phyloP scores from a whole-genome alignment of 2,329 filamentous ascomycete species.

The Calycina herbarum region DNA sequence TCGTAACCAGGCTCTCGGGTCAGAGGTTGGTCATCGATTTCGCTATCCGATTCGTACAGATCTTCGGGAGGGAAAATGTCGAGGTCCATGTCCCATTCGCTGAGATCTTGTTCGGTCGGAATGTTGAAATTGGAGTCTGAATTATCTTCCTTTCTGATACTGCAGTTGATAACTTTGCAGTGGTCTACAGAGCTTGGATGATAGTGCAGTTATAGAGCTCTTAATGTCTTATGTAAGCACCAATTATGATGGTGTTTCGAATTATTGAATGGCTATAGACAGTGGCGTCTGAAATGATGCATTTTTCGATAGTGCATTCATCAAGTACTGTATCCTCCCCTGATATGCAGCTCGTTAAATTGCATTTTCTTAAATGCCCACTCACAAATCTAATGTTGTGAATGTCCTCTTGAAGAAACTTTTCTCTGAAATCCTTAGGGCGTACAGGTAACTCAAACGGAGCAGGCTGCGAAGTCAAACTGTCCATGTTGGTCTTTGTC shows the following conservation, averaged over 20 bases:
- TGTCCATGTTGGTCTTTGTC: too few relatives aligned
- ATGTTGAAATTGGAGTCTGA: neutral
- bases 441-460: neutral
- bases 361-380: neutral
- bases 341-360: neutral
- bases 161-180: neutral
- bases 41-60: neutral
- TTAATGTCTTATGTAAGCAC: neutral
- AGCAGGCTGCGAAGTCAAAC: too few relatives aligned
- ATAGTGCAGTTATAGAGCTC: neutral
- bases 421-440: neutral
- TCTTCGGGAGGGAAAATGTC: neutral
- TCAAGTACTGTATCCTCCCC: neutral
- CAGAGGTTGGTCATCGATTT: neutral
- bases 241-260: neutral
- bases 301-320: neutral
- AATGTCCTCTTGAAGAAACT: neutral
- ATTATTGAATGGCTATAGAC: neutral
- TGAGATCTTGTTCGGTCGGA: neutral
- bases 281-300: neutral
- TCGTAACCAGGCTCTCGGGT: neutral
- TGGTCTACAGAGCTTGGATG: neutral
- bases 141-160: neutral
- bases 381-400: neutral
- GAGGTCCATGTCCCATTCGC: neutral